phyloP scores from a whole-genome alignment of 306 rosid species.

The Hippophae rhamnoides region DNA sequence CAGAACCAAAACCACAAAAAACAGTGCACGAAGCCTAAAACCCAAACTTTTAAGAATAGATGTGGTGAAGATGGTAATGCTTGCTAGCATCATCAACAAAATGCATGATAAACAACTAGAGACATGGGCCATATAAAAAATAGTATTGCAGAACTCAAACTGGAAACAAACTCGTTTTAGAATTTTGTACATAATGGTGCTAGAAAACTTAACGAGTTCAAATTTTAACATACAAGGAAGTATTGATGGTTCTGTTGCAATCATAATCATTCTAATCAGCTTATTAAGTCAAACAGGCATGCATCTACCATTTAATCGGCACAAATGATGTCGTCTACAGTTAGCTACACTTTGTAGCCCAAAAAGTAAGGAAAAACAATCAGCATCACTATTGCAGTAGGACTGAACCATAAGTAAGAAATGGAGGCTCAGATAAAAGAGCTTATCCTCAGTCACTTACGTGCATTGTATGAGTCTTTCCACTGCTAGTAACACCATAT shows the following conservation, averaged over 20 bases:
- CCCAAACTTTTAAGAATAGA: no score
- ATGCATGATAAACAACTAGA: neutral
- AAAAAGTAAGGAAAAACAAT: neutral
- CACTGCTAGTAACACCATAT: conserved; percentile 88
- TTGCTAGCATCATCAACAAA: neutral
- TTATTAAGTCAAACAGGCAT: no score
- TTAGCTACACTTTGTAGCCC: no score
- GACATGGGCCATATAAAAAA: neutral
- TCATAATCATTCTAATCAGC: no score
- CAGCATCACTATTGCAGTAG: neutral
- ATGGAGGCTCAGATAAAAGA: neutral
- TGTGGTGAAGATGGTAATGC: no score
- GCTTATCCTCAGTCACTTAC: conserved; percentile 35
- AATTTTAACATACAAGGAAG: no score
- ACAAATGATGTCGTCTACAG: no score
- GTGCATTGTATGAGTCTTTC: conserved; percentile 92
- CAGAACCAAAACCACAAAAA: neutral
- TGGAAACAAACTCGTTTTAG: no score
- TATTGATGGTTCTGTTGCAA: no score
- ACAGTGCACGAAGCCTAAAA: neutral
- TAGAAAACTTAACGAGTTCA: neutral
- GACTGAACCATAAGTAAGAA: neutral
- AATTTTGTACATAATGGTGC: no score
- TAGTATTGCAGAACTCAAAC: neutral
- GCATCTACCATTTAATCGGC: no score